Base-by-base conservation (phyloP, 805 yeast species). In the Isabelozyma rhagii region DNA sequence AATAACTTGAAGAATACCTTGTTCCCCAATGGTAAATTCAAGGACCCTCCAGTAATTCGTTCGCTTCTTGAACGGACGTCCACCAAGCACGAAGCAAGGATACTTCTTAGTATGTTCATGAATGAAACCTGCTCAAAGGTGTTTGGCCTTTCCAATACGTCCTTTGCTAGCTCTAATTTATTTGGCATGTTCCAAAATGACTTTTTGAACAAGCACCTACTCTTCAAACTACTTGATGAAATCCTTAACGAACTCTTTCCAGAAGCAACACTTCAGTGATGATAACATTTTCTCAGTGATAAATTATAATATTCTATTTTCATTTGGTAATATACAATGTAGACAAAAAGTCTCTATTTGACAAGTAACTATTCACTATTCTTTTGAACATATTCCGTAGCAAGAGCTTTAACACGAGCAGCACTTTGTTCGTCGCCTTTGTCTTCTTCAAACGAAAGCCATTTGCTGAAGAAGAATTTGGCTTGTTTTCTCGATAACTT, bases 391-490 rank as follows among this genome's bases (percentile, higher is more conserved):
- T 78, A 91, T 61, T 89, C 94, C 41, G 84, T 82, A 31, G 98
- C 98, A 71, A 87, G 87, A 15, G 96, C 89, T 75, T 90, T 92
- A 47, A 92, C 97, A 54, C 88, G 84, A 54, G 89, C 94, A 49
- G 82, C 81, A 46, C 85, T 81, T 69, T 83, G 86, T 44, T 76
- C 80, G 63, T 89, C 93, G 11, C 80, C 83, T 48, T 74, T 64
- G 54, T 78, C 79, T 61, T 87, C 91, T 70, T 91, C 97, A 60
- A 74, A 89, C 9, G 79, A 72, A 52, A 91, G 80, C 97, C 97
- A 92, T 66, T 93, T 93, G 59, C 85, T 88, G 74, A 91, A 92
- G 80, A 93, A 89, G 74, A 89, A 90, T 70, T 89, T 91, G 59
- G 97, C 97, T 71, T 91, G 97, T 67, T 92, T 93, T 63, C 85